Conservation (phyloP, 805 yeast species). For the Metschnikowia corniflorae region DNA sequence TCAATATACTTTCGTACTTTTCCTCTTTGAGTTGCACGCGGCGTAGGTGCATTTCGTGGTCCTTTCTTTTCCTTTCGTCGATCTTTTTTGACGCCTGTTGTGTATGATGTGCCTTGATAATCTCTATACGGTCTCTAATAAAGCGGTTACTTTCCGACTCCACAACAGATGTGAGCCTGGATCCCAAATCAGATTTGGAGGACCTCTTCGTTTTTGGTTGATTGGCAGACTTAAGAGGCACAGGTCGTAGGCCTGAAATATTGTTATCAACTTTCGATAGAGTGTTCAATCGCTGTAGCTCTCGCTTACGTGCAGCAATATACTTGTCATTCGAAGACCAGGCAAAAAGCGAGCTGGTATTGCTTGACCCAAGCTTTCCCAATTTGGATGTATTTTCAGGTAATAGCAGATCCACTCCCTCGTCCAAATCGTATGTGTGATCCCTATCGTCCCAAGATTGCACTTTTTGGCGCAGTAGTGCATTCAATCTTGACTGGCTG, state of each 20-base stretch:
- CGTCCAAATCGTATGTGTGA: not conserved
- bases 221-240: not conserved
- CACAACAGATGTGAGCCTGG: slow-evolving; percentile 26
- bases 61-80: slow-evolving; percentile 36
- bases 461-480: slow-evolving; percentile 13
- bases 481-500: slow-evolving; percentile 12
- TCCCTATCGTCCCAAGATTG: slow-evolving; percentile 15
- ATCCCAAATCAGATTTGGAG: slow-evolving; percentile 20
- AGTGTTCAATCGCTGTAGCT: slow-evolving; percentile 15
- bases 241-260: not conserved
- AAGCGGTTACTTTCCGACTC: slow-evolving; percentile 37
- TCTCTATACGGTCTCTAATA: slow-evolving; percentile 37
- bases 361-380: slow-evolving; percentile 6
- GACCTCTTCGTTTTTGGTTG: slow-evolving; percentile 5
- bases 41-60: slow-evolving; percentile 36
- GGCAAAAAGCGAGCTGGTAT: slow-evolving; percentile 35
- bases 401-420: not conserved
- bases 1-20: slow-evolving; percentile 32
- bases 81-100: slow-evolving; percentile 35
- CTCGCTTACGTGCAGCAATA: slow-evolving; percentile 30
- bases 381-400: not conserved
- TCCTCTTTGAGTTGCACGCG: slow-evolving; percentile 37
- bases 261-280: not conserved
- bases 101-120: slow-evolving; percentile 36
- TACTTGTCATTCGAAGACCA: slow-evolving; percentile 44